Evolutionary conservation across 2,329 filamentous ascomycete species (phyloP), one percentile per base, ranked within the genome.

Genomic region (Conoideocrella luteorostrata): DNA sequence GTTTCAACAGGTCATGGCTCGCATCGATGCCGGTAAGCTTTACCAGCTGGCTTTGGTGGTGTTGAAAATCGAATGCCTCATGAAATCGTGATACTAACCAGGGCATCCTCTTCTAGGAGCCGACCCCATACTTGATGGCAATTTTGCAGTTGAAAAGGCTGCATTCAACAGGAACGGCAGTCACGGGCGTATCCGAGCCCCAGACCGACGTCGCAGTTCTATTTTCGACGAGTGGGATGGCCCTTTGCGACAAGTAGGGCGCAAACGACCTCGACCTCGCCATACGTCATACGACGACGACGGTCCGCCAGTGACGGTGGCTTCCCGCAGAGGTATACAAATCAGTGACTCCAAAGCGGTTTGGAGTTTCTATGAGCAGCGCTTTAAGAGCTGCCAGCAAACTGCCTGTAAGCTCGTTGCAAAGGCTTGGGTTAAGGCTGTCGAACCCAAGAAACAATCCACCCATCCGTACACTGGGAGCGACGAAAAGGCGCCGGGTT

Each of bases 401-500:
- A 75, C 78, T 2, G 77, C 80, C 6, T 84, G 82, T 64, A 88
- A 88, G 61, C 66, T 81, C 21, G 80, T 88, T 41, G 80, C 80
- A 26, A 89, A 88, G 59, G 81, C 78, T 10, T 88, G 84, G 78
- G 80, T 89, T 47, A 87, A 87, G 56, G 72, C 78, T 2, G 78
- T 88, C 2, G 83, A 86, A 53, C 85, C 85, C 0, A 87, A 85
- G 63, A 89, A 89, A 61, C 84, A 88, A 60, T 82, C 82, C 0
- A 82, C 77, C 15, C 80, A 85, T 52, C 84, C 85, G 0, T 89
- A 89, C 55, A 84, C 80, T 1, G 71, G 72, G n/a, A 76, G 74
- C 24, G 74, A 82, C 36, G 73, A 74, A 24, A 80, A 77, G 51
- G 75, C 75, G 2, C 79, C 81, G 0, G 74, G 75, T 41, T 86